Conservation (phyloP, 768 basidiomycete genomes). For the Phanerodontia chrysosporium region DNA sequence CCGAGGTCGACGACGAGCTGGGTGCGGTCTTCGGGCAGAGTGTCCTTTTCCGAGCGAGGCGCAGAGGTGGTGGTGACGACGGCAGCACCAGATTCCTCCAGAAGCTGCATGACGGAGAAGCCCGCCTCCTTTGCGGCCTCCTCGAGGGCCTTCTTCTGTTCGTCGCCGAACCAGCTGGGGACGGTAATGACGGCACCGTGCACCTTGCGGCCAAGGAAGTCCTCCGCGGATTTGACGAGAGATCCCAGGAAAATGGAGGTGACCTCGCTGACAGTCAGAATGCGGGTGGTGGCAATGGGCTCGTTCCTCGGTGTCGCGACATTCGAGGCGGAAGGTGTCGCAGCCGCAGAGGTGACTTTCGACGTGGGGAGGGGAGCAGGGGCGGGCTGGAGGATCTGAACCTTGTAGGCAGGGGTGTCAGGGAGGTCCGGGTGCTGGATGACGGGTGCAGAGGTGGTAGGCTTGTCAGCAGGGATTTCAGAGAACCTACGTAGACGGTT, state of each 20-base stretch:
- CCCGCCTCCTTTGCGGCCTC: constrained; percentile 78
- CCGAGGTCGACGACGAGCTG: constrained; percentile 83
- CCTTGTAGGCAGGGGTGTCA: constrained; percentile 79
- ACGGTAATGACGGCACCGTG: constrained; percentile 81
- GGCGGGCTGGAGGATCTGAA: constrained; percentile 74
- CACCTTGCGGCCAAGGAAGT: constrained; percentile 81
- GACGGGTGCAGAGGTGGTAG: constrained; percentile 59
- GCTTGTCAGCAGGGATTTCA: constrained; percentile 54
- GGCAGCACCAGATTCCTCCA: constrained; percentile 85
- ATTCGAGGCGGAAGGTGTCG: constrained; percentile 63
- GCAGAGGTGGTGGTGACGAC: constrained; percentile 51
- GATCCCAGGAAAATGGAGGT: constrained; percentile 82
- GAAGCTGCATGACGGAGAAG: constrained; percentile 76
- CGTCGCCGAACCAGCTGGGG: constrained; percentile 68
- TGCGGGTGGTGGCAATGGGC: constrained; percentile 60
- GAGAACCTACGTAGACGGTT: constrained; percentile 58
- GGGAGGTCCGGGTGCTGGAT: constrained; percentile 70
- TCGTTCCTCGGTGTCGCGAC: constrained; percentile 70
- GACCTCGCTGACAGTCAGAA: constrained; percentile 80
- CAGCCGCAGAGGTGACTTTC: constrained; percentile 23
- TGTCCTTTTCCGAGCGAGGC: constrained; percentile 28
- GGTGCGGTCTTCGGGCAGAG: constrained; percentile 58
- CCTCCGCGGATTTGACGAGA: constrained; percentile 81
- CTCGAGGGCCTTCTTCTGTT: constrained; percentile 66
- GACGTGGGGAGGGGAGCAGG: constrained; percentile 59